phyloP scores from a whole-genome alignment of 495 filamentous ascomycete species.

The Xanthoparmelia taractica region DNA sequence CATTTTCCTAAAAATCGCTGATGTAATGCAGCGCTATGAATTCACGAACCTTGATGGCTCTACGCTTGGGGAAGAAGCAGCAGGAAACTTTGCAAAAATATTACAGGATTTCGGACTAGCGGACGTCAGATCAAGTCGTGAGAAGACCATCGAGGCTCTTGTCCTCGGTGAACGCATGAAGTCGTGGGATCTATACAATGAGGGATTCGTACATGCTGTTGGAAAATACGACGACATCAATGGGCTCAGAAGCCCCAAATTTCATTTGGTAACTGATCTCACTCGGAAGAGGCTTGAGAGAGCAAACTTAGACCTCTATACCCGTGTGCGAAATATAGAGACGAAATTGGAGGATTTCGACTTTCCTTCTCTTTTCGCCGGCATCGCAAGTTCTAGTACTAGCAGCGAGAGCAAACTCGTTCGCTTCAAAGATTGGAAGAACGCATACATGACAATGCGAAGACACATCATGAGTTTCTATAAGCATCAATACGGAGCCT shows the following conservation, averaged over 20 bases:
- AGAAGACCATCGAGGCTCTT: conserved; percentile 85
- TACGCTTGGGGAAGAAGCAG: conserved; percentile 73
- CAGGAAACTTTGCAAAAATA: conserved; percentile 65
- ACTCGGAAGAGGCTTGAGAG: conserved; percentile 76
- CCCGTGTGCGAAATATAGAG: conserved; percentile 57
- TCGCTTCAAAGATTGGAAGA: conserved; percentile 77
- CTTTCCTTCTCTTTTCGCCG: conserved; percentile 85
- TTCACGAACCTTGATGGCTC: conserved; percentile 76
- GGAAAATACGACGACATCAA: conserved; percentile 76
- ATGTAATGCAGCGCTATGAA: conserved; percentile 60
- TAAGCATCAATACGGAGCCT: conserved; percentile 76
- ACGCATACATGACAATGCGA: conserved; percentile 62
- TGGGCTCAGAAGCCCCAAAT: conserved; percentile 59
- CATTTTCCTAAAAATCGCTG: conserved; percentile 64
- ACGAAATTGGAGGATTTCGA: conserved; percentile 72
- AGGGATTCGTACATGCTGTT: conserved; percentile 87
- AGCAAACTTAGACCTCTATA: conserved; percentile 68
- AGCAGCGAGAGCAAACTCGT: conserved; percentile 64
- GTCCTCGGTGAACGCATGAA: conserved; percentile 80
- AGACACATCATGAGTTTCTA: conserved; percentile 70
- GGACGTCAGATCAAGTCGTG: conserved; percentile 73
- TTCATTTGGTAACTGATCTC: conserved; percentile 54
- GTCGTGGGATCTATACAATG: conserved; percentile 73
- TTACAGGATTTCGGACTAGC: conserved; percentile 66
- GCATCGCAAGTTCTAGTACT: conserved; percentile 71